A percentile compares a stretch with the other conserved stretches of the same genome.
Evolutionary conservation across 2,329 filamentous ascomycete genomes (phyloP).

Genomic region (Lachnellula cervina): DNA sequence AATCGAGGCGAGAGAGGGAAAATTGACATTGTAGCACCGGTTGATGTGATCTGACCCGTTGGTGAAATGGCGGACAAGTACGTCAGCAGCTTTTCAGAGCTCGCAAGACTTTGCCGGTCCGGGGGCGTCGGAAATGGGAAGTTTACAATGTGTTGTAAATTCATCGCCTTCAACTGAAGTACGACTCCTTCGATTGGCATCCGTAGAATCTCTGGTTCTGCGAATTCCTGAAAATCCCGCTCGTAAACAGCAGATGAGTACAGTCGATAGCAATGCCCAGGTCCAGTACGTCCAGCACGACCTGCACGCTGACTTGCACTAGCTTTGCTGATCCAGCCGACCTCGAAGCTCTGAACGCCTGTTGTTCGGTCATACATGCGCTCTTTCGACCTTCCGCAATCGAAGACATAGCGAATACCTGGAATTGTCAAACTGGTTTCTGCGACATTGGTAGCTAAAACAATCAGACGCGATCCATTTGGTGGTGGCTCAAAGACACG

Average conservation of each 20-base stretch:
- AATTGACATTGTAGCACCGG: constrained; percentile 77
- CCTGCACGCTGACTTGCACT: constrained; percentile 88
- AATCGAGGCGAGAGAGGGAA: constrained; percentile 91
- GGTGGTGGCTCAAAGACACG: constrained; percentile 83
- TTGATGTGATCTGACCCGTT: constrained; percentile 70
- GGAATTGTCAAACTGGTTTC: constrained; percentile 97
- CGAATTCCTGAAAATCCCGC: constrained; percentile 79
- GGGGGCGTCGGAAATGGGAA: constrained; percentile 96
- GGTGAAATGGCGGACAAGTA: constrained; percentile 77
- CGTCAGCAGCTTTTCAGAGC: constrained; percentile 79
- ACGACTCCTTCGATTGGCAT: constrained; percentile 93
- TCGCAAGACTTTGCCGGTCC: constrained; percentile 67
- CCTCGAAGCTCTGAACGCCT: constrained; percentile 91
- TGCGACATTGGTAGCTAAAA: constrained; percentile 92
- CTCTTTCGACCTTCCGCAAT: constrained; percentile 89
- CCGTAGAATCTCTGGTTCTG: constrained; percentile 80
- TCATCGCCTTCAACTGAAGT: constrained; percentile 91
- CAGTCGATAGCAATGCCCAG: constrained; percentile 90
- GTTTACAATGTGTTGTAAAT: constrained; percentile 81
- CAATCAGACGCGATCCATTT: constrained; percentile 76
- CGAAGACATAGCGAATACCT: constrained; percentile 91
- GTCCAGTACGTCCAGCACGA: constrained; percentile 90
- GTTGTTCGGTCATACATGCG: constrained; percentile 82
- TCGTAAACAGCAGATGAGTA: constrained; percentile 95
- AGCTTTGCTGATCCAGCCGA: constrained; percentile 97